Base-by-base conservation (phyloP, 495 filamentous ascomycete genomes). In the Lophiostoma macrostomum region DNA sequence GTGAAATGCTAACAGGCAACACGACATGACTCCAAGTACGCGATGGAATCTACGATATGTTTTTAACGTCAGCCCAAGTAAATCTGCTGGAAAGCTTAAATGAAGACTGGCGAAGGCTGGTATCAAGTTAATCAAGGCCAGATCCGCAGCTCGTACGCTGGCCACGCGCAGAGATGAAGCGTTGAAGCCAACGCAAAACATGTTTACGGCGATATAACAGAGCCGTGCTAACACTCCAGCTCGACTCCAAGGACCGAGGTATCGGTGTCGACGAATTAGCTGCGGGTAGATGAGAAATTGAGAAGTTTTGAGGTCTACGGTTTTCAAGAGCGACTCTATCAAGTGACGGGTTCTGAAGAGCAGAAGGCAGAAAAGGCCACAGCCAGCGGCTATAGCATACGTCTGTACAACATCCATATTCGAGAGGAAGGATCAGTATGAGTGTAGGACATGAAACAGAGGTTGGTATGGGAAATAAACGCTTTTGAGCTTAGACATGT, bases 321-420 rank as follows among this genome's bases (percentile, higher is more conserved):
- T 37, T 37, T 37, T 37, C n/a, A 37, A 37, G 34, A 37, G 34
- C 34, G 34, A 37, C 34, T 37, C 20, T 14, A 37, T 37, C n/a
- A 37, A 37, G 34, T 37, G n/a, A 37, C 34, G n/a, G 34, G 34
- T 37, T 37, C 38, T 42, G 14, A 42, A 42, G 38, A 42, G 38
- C 22, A 42, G 22, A 42, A 42, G 38, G 38, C 38, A 42, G 38
- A 42, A 42, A 42, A 22, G 22, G 38, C 34, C n/a, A 37, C n/a
- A 37, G 34, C n/a, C n/a, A 6, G 34, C 34, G 5, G 5, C n/a
- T 37, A 37, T 37, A 37, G 29, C n/a, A n/a, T n/a, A n/a, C n/a
- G n/a, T n/a, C n/a, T n/a, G n/a, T n/a, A n/a, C n/a, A n/a, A n/a
- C n/a, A n/a, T n/a, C n/a, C n/a, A n/a, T n/a, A n/a, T n/a, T n/a